phyloP scores from a whole-genome alignment of 2,329 filamentous ascomycete genomes.

The Sclerotinia nivalis region DNA sequence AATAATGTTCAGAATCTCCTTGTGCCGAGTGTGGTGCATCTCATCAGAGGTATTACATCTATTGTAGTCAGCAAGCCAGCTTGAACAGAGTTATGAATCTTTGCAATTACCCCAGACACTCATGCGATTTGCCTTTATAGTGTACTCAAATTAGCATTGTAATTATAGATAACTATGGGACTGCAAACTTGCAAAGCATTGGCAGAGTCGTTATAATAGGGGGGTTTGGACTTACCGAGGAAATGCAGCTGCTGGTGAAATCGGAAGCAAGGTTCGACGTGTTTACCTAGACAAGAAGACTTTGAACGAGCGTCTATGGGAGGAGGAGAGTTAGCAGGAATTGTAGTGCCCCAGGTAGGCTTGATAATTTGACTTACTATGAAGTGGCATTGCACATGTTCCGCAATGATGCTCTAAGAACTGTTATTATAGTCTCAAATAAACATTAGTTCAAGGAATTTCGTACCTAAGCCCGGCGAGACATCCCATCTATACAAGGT shows the following conservation, averaged over 20 bases:
- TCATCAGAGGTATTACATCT: conserved; percentile 40
- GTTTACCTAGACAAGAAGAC: conserved; percentile 39
- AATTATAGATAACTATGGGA: background rate
- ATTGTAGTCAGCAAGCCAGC: conserved; percentile 23
- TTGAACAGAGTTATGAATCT: background rate
- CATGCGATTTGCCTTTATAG: conserved; percentile 37
- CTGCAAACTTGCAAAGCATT: background rate
- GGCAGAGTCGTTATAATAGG: background rate
- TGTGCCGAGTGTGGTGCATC: conserved; percentile 40
- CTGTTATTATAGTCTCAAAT: conserved; percentile 25
- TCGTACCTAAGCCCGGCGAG: conserved; percentile 39
- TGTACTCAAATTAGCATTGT: background rate
- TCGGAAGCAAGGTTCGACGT: conserved; percentile 41
- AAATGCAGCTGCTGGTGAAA: conserved; percentile 42
- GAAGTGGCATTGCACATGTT: conserved; percentile 37
- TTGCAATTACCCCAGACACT: conserved; percentile 37
- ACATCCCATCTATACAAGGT: conserved; percentile 39
- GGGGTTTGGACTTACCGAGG: conserved; percentile 33
- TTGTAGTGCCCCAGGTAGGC: background rate
- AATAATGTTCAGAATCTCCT: conserved; percentile 37
- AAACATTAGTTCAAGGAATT: background rate
- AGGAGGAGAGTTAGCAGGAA: conserved; percentile 6
- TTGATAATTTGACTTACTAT: conserved; percentile 32
- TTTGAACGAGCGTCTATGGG: conserved; percentile 37
- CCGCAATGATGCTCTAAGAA: conserved; percentile 41